Evolutionary conservation across 495 filamentous ascomycete genomes (phyloP), one percentile per base, ranked within the genome.

Genomic region (Aspergillus ellipticus): DNA sequence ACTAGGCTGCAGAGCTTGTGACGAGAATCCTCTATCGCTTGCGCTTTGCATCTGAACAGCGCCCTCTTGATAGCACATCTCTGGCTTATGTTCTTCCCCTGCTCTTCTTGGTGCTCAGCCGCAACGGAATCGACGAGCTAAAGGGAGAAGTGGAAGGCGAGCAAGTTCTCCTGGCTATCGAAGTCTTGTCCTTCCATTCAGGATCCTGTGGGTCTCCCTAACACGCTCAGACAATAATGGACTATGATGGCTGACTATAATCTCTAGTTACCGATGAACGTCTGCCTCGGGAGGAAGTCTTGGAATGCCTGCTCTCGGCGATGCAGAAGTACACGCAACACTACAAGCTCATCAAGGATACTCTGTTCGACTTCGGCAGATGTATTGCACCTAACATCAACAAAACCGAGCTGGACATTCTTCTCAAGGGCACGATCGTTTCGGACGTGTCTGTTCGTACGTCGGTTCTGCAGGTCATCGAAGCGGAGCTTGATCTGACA

Each of bases 271-370:
- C 84, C 22, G 86, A 96, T 61, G 71, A 78, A 16, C 81, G 83
- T 28, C 77, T 97, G 28, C 92, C 93, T 24, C 87, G 94, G 2
- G 76, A 79, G 51, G 81, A 92, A 43, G 75, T 95, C 16, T 68
- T 97, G 0, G 64, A 78, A 9, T 77, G 82, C 1, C 73, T 97
- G 21, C 85, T 96, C 26, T 75, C 72, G 4, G 86, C 89, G 2
- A 96, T 97, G 89, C 90, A 95, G 61, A 80, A 77, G 60, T 97
- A 93, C 67, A 88, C 83, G 41, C 89, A 95, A 53, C 95, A 97
- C 68, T 96, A 96, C 74, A 96, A 94, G 69, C 71, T 90, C 33
- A 83, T 96, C 68, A 96, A 95, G 67, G 95, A 97, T 68, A 95
- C 89, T 58, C 78, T 98, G 45, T 76, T 84, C 24, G 90, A 96